These are phyloP conservation scores for Didymella pomorum DNA, from an alignment of 2,329 filamentous ascomycete genomes.

Conservation along the genomic window DNA sequence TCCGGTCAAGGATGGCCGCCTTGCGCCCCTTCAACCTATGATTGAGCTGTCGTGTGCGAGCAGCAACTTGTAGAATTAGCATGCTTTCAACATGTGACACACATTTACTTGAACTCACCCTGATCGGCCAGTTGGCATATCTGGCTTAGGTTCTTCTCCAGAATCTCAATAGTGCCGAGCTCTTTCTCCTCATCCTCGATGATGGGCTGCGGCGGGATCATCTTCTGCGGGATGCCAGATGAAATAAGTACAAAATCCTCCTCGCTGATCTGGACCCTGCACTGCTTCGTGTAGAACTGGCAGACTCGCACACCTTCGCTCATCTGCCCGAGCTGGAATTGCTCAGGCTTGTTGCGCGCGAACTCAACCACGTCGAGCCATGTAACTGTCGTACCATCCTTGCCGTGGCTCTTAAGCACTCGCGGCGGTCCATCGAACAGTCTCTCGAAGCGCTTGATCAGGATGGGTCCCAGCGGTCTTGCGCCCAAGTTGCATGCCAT, in stretches of 20 bases:
- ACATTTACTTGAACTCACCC: constrained; percentile 53
- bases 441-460: constrained; percentile 85
- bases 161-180: constrained; percentile 80
- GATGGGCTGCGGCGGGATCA: constrained; percentile 81
- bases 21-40: constrained; percentile 79
- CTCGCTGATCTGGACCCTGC: constrained; percentile 83
- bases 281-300: constrained; percentile 82
- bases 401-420: constrained; percentile 68
- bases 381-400: constrained; percentile 68
- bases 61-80: constrained; percentile 61
- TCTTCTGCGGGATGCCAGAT: constrained; percentile 81
- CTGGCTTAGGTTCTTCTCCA: constrained; percentile 78
- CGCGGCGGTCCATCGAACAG: constrained; percentile 83
- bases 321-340: constrained; percentile 76
- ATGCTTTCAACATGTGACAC: neutral
- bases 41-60: constrained; percentile 78
- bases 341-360: constrained; percentile 78
- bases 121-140: constrained; percentile 84
- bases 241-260: constrained; percentile 87
- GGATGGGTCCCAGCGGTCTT: constrained; percentile 79
- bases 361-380: constrained; percentile 90
- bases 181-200: constrained; percentile 88
- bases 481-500: constrained; percentile 86
- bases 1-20: constrained; percentile 73
- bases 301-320: constrained; percentile 76